Evolutionary conservation across 805 yeast species (phyloP).

Genomic region (Metschnikowia hibisci): DNA sequence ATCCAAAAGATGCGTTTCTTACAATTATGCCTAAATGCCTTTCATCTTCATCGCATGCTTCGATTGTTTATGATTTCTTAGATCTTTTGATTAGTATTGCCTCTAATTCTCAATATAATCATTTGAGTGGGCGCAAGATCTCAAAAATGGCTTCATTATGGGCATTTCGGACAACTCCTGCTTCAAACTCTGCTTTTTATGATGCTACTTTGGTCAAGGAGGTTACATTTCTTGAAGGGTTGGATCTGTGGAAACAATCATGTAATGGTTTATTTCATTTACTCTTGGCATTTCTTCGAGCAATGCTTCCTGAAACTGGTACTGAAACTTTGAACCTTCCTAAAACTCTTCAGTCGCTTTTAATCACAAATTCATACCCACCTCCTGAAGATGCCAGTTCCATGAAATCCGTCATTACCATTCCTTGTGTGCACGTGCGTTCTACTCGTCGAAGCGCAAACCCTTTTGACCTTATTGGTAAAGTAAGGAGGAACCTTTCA

Average conservation of each 20-base stretch:
- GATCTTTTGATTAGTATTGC: conserved; percentile 75
- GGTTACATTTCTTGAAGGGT: conserved; percentile 58
- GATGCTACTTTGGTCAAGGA: conserved; percentile 35
- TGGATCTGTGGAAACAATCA: conserved; percentile 73
- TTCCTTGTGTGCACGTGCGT: conserved; percentile 60
- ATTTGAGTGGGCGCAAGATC: conserved; percentile 74
- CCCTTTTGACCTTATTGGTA: conserved; percentile 56
- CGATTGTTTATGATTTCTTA: conserved; percentile 82
- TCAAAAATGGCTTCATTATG: conserved; percentile 81
- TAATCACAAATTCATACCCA: conserved; percentile 58
- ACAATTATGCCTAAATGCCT: conserved; percentile 82
- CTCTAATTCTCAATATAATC: conserved; percentile 72
- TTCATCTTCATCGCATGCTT: conserved; percentile 81
- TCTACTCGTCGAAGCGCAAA: conserved; percentile 47
- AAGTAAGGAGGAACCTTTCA: conserved; percentile 47
- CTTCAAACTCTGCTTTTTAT: conserved; percentile 28
- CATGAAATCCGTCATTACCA: conserved; percentile 40
- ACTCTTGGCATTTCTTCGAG: conserved; percentile 67
- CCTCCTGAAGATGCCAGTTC: conserved; percentile 46
- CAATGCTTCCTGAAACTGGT: conserved; percentile 70
- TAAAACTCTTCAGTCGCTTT: conserved; percentile 56
- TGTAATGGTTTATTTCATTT: conserved; percentile 85
- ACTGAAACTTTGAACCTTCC: conserved; percentile 58
- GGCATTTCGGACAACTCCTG: conserved; percentile 55
- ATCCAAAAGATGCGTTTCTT: conserved; percentile 69